phyloP scores from a whole-genome alignment of 176 grass and related monocot genomes.

The Hyparrhenia diplandra region DNA sequence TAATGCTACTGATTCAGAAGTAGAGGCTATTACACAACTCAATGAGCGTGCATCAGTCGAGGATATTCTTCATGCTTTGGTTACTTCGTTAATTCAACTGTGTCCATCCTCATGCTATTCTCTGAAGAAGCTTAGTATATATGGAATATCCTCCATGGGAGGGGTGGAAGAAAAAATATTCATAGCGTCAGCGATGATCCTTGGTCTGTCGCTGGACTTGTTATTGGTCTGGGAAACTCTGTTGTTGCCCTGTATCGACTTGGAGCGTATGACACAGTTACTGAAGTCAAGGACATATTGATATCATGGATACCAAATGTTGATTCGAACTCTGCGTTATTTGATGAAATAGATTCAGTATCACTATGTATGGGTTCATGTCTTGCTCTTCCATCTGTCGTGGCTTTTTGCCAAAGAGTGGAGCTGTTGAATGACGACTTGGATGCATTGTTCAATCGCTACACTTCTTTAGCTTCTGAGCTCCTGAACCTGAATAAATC shows the following conservation, averaged over 20 bases:
- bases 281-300: slow-evolving; percentile 73
- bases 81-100: slow-evolving; percentile 42
- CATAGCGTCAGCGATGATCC: slow-evolving; percentile 68
- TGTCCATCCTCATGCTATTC: slow-evolving; percentile 58
- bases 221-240: slow-evolving; percentile 70
- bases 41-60: slow-evolving; percentile 56
- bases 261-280: slow-evolving; percentile 62
- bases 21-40: slow-evolving; percentile 37
- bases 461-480: slow-evolving; percentile 64
- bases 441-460: slow-evolving; percentile 64
- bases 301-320: slow-evolving; percentile 70
- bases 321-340: slow-evolving; percentile 32
- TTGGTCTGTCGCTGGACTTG: slow-evolving; percentile 79
- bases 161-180: slow-evolving; percentile 44
- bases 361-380: slow-evolving; percentile 74
- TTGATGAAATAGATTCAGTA: slow-evolving; percentile 47
- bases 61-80: slow-evolving; percentile 53
- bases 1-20: slow-evolving; percentile 40
- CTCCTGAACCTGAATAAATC: slow-evolving; percentile 67
- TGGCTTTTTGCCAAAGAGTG: slow-evolving; percentile 80
- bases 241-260: slow-evolving; percentile 68
- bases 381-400: slow-evolving; percentile 67
- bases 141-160: slow-evolving; percentile 37
- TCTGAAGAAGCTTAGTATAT: slow-evolving; percentile 50
- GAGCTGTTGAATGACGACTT: slow-evolving; percentile 67